phyloP scores from a whole-genome alignment of 495 filamentous ascomycete genomes.

The Melanomma pulvis-pyrius region DNA sequence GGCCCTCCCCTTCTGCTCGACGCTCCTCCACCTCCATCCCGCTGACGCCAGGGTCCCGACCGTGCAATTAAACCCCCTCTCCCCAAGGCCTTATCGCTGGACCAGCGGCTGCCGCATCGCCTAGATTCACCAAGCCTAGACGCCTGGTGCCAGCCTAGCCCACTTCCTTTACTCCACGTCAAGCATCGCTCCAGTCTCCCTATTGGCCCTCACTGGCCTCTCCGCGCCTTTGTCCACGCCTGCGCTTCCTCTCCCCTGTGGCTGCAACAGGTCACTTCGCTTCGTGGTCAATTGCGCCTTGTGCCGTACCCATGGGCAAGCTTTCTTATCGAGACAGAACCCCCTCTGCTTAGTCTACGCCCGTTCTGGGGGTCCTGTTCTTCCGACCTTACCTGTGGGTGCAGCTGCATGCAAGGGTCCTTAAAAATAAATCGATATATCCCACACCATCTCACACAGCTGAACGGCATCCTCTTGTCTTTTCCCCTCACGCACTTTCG shows the following conservation, averaged over 20 bases:
- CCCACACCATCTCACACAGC: conserved; percentile 17
- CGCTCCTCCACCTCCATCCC: neutral
- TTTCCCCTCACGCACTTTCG: neutral
- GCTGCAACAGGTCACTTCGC: conserved; percentile 19
- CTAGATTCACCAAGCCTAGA: neutral
- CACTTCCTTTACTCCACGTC: neutral
- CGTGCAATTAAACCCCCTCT: conserved; percentile 13
- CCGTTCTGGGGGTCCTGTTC: conserved; percentile 6
- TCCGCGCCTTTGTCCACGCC: neutral
- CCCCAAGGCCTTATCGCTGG: conserved; percentile 15
- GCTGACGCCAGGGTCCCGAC: conserved; percentile 6
- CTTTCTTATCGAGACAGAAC: conserved; percentile 29
- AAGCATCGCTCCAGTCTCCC: conserved; percentile 2
- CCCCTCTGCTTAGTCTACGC: conserved; percentile 14
- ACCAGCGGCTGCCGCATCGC: conserved; percentile 5
- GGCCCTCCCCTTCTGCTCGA: neutral
- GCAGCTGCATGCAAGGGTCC: conserved; percentile 35
- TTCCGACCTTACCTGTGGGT: conserved; percentile 15
- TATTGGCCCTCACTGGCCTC: conserved; percentile 24
- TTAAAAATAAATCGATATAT: conserved; percentile 35
- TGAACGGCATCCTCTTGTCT: conserved; percentile 15
- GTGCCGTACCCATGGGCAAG: conserved; percentile 11
- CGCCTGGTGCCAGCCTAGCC: neutral
- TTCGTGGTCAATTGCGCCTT: conserved; percentile 21
- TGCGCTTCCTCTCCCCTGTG: conserved; percentile 10